Base-by-base conservation (phyloP, 495 filamentous ascomycete genomes). In the Stereocaulon alpinum region DNA sequence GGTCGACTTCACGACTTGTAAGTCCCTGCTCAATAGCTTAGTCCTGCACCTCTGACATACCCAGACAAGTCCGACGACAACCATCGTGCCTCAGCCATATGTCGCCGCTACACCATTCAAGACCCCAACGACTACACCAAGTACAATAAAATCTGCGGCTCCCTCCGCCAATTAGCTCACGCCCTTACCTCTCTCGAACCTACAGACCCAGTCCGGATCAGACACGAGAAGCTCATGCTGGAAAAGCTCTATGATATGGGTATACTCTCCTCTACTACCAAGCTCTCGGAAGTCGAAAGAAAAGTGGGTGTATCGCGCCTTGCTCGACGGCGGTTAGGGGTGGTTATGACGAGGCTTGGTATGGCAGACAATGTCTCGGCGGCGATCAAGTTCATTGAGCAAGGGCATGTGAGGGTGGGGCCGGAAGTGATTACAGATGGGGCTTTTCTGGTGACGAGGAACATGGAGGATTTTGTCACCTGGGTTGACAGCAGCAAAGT, bases 401-500 rank as follows among this genome's bases (percentile, higher is more conserved):
- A 96, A 64, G 93, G 93, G 2, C 94, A 98, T 73, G 89, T 98
- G 1, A 79, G 93, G 30, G 91, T 97, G 5, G 94, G 93, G 4
- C 86, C 88, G 0, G 91, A 98, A 64, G 86, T 93, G 24, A 80
- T 97, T 24, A 92, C 84, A 17, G 93, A 98, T 71, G 83, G 91
- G 11, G 72, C 73, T 10, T 74, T 69, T 52, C 66, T 78, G 61
- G 73, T 77, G 40, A 77, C 74, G 37, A 78, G 85, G 60, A 89
- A 84, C 65, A 87, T 95, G 84, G 93, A 97, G 74, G 93, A 98
- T 72, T 96, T 92, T 60, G 86, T 98, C 27, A 97, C 93, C 4
- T 98, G 93, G 93, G 88, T 92, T 32, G 89, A 94, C 64, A 87
- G 86, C 54, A 91, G 87, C 70, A 96, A 96, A 87, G 95, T 97